Evolutionary conservation across 495 filamentous ascomycete genomes (phyloP), one percentile per base, ranked within the genome.

Genomic region (Podospora tetraspora): DNA sequence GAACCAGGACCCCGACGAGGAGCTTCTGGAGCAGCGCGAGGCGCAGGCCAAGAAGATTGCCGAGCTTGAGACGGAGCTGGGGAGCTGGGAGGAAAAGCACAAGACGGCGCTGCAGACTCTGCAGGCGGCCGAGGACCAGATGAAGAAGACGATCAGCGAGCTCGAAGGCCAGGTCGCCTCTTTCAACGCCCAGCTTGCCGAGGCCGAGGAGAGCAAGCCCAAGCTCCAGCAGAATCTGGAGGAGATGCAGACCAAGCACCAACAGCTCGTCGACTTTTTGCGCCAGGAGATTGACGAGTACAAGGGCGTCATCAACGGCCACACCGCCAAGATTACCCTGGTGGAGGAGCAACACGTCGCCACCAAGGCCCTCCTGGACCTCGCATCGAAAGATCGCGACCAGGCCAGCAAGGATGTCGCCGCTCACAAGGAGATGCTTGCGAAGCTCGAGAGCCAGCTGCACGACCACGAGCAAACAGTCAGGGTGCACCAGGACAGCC

Each of bases 271-370:
- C 32, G 81, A 85, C 32, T 80, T 82, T 32, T 79, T 99, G 57
- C 90, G 91, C 69, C 83, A 80, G 66, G 87, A 94, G 71, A 89
- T 98, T 66, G 88, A 92, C 30, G 87, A 91, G 68, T 91, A 96
- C 77, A 93, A 91, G 79, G 76, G 84, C 19, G 86, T 89, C 27
- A 87, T 93, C 71, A 84, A 85, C 57, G 79, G 78, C 67, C 90
- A 91, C 71, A 76, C 86, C 34, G 77, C 83, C 37, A 89, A 86
- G 67, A 88, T 94, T 70, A 78, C 85, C 19, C 82, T 86, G 68
- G 80, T 93, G 19, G 91, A 94, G 75, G 78, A 86, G 61, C 82
- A 88, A 58, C 89, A 92, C 71, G 73, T 82, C 22, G 80, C 82
- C 29, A 83, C 88, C 59, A 85, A 85, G 70, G 78, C 82, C 62